Evolutionary conservation across 2,329 filamentous ascomycete genomes (phyloP).

Genomic region (Epichloe hybrida): DNA sequence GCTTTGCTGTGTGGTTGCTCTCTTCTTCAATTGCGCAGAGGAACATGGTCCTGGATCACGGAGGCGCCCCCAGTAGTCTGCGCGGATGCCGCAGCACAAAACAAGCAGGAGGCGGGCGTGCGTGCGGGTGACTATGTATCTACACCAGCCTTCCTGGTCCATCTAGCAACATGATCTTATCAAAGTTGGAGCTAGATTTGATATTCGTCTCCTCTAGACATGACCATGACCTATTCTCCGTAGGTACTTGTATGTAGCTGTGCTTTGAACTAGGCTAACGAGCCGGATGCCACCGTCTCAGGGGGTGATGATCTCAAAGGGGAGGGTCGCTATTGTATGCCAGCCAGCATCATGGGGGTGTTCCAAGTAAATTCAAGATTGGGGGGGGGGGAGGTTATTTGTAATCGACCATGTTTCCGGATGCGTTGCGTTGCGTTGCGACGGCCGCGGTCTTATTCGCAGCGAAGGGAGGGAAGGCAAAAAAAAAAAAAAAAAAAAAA

Average conservation of each 20-base stretch:
- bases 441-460: neutral
- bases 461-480: neutral
- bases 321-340: neutral
- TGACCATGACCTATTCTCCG: no score
- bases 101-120: neutral
- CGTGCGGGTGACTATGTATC: no score
- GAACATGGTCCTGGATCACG: neutral
- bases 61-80: neutral
- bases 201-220: no score
- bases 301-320: neutral
- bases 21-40: neutral
- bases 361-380: neutral
- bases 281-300: neutral
- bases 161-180: no score
- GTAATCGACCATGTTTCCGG: neutral
- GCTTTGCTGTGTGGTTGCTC: neutral
- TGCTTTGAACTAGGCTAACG: no score
- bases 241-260: no score
- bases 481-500: neutral
- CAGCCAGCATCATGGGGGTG: neutral
- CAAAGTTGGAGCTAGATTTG: no score
- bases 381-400: neutral
- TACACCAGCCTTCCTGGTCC: no score
- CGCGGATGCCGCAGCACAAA: neutral
- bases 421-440: neutral